These are phyloP conservation scores for Cryptococcus sp. DNA, from an alignment of 1,284 basidiomycete species.

Conservation along the genomic window DNA sequence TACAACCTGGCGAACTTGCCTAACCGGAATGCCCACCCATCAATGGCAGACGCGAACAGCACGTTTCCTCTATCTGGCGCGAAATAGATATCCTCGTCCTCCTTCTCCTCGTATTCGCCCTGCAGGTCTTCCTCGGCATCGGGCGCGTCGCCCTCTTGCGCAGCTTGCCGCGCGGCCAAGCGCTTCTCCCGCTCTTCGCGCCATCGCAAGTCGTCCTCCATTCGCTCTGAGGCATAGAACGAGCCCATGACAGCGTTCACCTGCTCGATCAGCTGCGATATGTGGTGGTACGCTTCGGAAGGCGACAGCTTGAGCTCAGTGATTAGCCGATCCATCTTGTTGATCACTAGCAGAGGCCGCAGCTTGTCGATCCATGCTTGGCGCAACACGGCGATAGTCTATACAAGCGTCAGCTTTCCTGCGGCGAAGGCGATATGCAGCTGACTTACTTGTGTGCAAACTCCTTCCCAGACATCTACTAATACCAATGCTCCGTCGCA, in stretches of 20 bases:
- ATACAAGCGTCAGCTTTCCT: background rate
- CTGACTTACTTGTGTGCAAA: conserved; percentile 84
- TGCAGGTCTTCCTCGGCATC: conserved; percentile 35
- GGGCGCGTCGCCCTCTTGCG: conserved; percentile 57
- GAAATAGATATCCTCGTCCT: conserved; percentile 98
- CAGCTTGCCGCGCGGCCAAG: conserved; percentile 65
- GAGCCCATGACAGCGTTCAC: conserved; percentile 98
- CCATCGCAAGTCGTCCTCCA: conserved; percentile 95
- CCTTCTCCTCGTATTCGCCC: conserved; percentile 80
- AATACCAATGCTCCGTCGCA: conserved; percentile 95
- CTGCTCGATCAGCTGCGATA: conserved; percentile 90
- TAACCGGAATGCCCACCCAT: conserved; percentile 97
- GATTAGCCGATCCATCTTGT: conserved; percentile 94
- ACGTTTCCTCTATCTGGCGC: conserved; percentile 95
- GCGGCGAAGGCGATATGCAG: background rate
- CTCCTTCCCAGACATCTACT: conserved; percentile 98
- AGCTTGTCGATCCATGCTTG: conserved; percentile 93
- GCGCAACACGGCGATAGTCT: conserved; percentile 93
- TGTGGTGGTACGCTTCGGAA: conserved; percentile 90
- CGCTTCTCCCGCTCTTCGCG: conserved; percentile 85
- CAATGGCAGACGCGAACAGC: conserved; percentile 92
- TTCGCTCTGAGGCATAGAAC: conserved; percentile 93
- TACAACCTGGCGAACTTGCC: conserved; percentile 93
- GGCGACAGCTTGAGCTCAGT: conserved; percentile 92
- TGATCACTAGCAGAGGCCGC: conserved; percentile 90